These are phyloP conservation scores for Verticillium klebahnii DNA, from an alignment of 2,329 filamentous ascomycete genomes.

Conservation along the genomic window DNA sequence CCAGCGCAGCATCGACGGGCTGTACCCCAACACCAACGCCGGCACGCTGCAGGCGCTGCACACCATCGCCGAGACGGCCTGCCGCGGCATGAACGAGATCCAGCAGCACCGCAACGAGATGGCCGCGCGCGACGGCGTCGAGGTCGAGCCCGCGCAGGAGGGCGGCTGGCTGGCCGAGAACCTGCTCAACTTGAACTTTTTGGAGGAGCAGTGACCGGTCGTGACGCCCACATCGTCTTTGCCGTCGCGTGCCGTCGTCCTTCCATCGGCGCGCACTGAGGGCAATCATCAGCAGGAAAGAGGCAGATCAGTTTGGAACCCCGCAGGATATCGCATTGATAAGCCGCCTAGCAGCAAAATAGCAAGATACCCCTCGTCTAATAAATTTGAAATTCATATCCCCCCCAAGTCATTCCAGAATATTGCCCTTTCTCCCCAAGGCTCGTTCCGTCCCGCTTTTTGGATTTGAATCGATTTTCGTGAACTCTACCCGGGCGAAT, in stretches of 20 bases:
- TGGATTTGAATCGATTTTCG: not conserved
- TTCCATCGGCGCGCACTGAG: too few species aligned
- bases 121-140: constrained; percentile 1
- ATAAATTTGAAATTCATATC: not conserved
- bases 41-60: constrained; percentile 39
- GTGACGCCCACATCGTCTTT: too few species aligned
- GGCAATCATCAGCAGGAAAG: too few species aligned
- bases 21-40: constrained; percentile 38
- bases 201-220: not conserved
- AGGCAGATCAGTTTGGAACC: not conserved
- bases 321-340: not conserved
- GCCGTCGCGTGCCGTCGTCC: too few species aligned
- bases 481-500: not conserved
- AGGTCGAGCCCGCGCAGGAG: not conserved
- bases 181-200: constrained; percentile 9
- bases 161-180: constrained; percentile 7
- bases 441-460: not conserved
- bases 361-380: not conserved
- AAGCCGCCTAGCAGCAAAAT: not conserved
- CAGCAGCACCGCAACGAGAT: constrained; percentile 19
- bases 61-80: constrained; percentile 38
- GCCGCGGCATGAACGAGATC: constrained; percentile 37
- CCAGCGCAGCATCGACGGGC: constrained; percentile 37
- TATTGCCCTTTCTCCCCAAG: not conserved
- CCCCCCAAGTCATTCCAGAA: not conserved